Base-by-base conservation (phyloP, 352 stramenopile genomes). In the Pythium insidiosum region DNA sequence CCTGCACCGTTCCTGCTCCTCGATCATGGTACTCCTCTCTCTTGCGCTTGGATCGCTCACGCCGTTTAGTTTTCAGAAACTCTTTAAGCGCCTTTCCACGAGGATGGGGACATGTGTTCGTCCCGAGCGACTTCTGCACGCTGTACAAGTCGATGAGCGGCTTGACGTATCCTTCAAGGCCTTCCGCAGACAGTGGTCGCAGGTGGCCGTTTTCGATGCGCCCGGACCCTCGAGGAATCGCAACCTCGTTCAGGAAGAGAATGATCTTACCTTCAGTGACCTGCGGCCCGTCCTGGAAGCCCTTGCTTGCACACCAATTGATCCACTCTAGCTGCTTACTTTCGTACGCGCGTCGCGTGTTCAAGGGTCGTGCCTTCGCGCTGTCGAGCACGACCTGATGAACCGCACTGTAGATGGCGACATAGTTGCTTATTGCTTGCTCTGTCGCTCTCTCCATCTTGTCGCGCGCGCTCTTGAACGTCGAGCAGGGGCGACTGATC, bases 151-250 rank as follows among this genome's bases (percentile, higher is more conserved):
- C 36, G 9, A 53, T 29, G 6, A 53, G 24, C 13, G 45, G 15
- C 18, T 53, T 53, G 0, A 53, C 36, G 21, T 53, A 53, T 15
- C 45, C 36, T 18, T 53, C 36, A 2, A 45, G 24, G 0, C 45
- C 45, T 9, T 53, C 45, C 18, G 37, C 45, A 3, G 45, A 45
- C 1, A 53, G 37, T 18, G 31, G 43, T 12, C 23, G 18, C 1
- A 22, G 16, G 18, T 43, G n/a, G 11, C 43, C 43, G 23, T 37
- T 16, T 16, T 25, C n/a, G 11, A 34, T 13, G n/a, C n/a, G 23
- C 15, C 35, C n/a, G 3, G 30, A 37, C 23, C 43, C 43, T 10
- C 34, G 43, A 16, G 31, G 43, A 24, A 35, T 20, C 1, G 43
- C 43, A 7, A 50, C 43, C 7, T 43, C 16, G 3, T 34, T 19